Percentiles rank a stretch among this genome's conserved stretches.
These are phyloP conservation scores for Sugiyamaella japonica DNA, from an alignment of 1,139 yeast species.

Conservation along the genomic window DNA sequence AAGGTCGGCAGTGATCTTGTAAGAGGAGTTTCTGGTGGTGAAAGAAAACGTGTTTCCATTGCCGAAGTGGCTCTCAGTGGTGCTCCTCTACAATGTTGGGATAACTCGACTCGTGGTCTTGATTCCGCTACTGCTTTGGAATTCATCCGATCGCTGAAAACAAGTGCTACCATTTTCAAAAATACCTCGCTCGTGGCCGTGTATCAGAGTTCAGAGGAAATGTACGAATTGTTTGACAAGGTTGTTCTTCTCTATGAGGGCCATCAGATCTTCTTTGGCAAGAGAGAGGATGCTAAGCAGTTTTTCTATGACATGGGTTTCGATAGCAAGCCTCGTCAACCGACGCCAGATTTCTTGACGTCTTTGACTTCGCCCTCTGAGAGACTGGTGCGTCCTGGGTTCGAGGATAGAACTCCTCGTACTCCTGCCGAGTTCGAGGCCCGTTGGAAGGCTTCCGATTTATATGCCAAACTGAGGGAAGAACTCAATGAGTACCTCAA, in stretches of 20 bases:
- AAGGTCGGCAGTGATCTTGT: conserved; percentile 70
- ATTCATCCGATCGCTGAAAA: conserved; percentile 66
- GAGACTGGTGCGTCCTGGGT: conserved; percentile 56
- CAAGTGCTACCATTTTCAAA: conserved; percentile 57
- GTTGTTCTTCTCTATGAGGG: conserved; percentile 75
- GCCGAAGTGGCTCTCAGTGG: conserved; percentile 67
- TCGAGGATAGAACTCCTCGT: conserved; percentile 62
- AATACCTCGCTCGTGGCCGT: conserved; percentile 72
- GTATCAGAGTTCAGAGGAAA: conserved; percentile 80
- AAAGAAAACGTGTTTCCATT: conserved; percentile 77
- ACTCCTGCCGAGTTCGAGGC: conserved; percentile 68
- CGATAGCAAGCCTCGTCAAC: conserved; percentile 70
- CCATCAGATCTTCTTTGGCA: conserved; percentile 74
- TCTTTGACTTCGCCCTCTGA: conserved; percentile 75
- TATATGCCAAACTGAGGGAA: conserved; percentile 43
- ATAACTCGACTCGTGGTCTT: conserved; percentile 73
- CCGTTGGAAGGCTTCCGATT: conserved; percentile 63
- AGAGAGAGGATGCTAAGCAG: conserved; percentile 55
- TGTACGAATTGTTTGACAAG: conserved; percentile 72
- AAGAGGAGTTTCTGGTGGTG: conserved; percentile 85
- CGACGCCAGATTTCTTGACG: conserved; percentile 81
- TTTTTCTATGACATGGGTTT: conserved; percentile 70
- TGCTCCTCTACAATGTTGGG: conserved; percentile 69
- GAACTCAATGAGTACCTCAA: conserved; percentile 46
- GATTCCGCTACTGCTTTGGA: conserved; percentile 78